phyloP scores from a whole-genome alignment of 805 yeast genomes.

The Wickerhamomyces subpelliculosus region DNA sequence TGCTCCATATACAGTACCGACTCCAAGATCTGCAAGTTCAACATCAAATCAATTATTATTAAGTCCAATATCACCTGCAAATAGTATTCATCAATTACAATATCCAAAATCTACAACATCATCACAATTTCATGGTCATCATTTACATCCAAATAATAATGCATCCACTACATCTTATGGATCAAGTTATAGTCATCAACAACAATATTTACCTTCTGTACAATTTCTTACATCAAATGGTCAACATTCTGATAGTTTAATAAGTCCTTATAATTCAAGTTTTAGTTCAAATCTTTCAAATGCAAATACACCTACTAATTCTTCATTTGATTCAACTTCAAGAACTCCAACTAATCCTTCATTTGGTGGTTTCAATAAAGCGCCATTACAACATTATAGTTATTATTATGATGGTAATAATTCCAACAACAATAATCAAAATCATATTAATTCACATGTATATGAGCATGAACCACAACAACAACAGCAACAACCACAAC shows the following conservation, averaged over 20 bases:
- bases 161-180: not conserved
- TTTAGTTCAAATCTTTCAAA: not conserved
- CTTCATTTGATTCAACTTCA: not conserved
- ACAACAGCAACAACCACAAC: not conserved
- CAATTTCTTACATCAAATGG: too few species aligned
- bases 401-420: not conserved
- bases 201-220: too few species aligned
- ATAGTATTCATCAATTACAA: not conserved
- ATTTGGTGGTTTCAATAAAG: too few species aligned
- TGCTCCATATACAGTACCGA: slow-evolving; percentile 15
- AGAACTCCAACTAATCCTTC: not conserved
- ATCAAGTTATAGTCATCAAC: too few species aligned
- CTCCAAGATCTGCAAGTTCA: slow-evolving; percentile 18
- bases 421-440: not conserved
- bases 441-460: not conserved
- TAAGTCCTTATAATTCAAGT: slow-evolving; percentile 1
- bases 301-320: not conserved
- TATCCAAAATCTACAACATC: not conserved
- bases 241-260: not conserved
- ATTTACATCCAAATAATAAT: too few species aligned
- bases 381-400: not conserved
- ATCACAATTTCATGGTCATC: too few species aligned
- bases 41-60: slow-evolving; percentile 6
- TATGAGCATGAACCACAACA: too few species aligned
- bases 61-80: slow-evolving; percentile 12